These are phyloP conservation scores for Metarhizium anisopliae DNA, from an alignment of 2,329 filamentous ascomycete species.

Conservation along the genomic window DNA sequence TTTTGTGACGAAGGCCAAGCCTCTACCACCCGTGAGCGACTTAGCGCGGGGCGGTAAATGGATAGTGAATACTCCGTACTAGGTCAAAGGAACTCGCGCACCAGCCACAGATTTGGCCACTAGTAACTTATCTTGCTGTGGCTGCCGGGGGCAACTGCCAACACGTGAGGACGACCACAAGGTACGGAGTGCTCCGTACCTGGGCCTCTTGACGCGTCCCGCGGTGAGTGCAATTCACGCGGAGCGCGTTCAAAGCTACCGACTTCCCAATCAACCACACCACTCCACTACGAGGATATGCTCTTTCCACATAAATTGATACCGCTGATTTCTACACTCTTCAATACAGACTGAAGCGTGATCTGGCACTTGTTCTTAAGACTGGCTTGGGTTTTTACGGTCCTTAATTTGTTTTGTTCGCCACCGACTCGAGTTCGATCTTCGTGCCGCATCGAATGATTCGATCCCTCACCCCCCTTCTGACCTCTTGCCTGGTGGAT, in stretches of 20 bases:
- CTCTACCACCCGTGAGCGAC: background rate
- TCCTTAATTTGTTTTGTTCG: background rate
- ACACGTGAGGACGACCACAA: background rate
- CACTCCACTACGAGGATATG: background rate
- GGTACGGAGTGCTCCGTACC: too few relatives aligned
- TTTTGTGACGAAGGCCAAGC: background rate
- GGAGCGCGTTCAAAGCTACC: conserved; percentile 17
- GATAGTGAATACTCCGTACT: background rate
- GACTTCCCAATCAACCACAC: background rate
- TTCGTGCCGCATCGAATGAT: background rate
- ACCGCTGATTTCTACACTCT: background rate
- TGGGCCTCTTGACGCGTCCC: conserved; percentile 11
- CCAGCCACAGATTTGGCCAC: background rate
- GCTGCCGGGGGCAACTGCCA: background rate
- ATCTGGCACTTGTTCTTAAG: conserved; percentile 3
- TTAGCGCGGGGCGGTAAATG: background rate
- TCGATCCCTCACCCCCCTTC: background rate
- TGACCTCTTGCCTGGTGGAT: background rate
- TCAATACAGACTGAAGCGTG: background rate
- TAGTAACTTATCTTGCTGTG: too few relatives aligned
- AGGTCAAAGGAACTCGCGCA: background rate
- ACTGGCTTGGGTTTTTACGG: too few relatives aligned
- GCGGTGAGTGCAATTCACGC: conserved; percentile 16
- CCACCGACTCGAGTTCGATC: background rate
- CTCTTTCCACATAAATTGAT: background rate